Percentiles rank a stretch among this genome's conserved stretches.
These are phyloP conservation scores for Phaseolus lunatus DNA, from an alignment of 306 rosid species.

Conservation along the genomic window DNA sequence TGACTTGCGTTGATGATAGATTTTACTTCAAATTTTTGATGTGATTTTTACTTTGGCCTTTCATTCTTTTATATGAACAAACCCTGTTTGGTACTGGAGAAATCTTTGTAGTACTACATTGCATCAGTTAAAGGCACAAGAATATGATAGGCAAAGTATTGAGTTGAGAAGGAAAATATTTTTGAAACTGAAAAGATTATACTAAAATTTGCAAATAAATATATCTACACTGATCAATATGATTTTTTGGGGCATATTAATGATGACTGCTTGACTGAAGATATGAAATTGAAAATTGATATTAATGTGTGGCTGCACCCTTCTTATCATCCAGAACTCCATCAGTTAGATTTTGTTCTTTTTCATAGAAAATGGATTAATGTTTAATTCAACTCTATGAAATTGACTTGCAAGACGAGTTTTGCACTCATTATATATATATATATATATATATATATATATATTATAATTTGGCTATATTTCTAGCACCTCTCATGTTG, in stretches of 20 bases:
- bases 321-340: background rate
- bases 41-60: constrained; percentile 8
- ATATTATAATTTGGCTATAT: no score
- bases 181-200: background rate
- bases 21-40: background rate
- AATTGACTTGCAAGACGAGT: no score
- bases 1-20: constrained; percentile 4
- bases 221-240: background rate
- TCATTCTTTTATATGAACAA: background rate
- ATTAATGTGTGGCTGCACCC: background rate
- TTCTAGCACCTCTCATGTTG: no score
- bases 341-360: background rate
- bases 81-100: constrained; percentile 1
- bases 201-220: background rate
- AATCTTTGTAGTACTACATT: background rate
- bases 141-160: background rate
- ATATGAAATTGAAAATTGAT: background rate
- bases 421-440: no score
- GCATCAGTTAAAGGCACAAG: background rate
- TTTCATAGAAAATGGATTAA: no score
- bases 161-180: background rate
- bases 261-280: background rate
- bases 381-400: no score
- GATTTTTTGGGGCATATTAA: background rate
- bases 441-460: no score